Evolutionary conservation across 2,329 filamentous ascomycete genomes (phyloP).

Genomic region (Pyrenophora seminiperda): DNA sequence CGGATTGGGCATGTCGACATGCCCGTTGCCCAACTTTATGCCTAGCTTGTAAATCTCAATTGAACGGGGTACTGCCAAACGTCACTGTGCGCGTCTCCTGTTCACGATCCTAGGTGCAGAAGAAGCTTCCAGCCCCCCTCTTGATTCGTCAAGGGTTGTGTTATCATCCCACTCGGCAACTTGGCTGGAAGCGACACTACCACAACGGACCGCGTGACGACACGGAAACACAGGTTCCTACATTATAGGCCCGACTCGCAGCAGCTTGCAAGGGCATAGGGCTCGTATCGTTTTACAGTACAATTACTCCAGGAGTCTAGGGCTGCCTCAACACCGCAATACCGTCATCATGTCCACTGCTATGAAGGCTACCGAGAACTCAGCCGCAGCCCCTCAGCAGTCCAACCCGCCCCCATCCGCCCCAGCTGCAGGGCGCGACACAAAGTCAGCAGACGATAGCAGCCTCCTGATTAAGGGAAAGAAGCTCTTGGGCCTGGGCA

Average conservation of each 20-base stretch:
- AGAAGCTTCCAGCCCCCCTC: neutral
- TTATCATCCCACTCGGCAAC: slow-evolving; percentile 19
- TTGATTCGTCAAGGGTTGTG: slow-evolving; percentile 16
- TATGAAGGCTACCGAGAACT: slow-evolving; percentile 17
- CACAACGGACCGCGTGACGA: slow-evolving; percentile 12
- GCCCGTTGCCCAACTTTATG: slow-evolving; percentile 1
- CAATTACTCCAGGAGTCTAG: no score
- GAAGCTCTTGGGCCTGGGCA: slow-evolving; percentile 45
- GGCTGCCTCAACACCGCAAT: neutral
- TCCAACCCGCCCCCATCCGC: slow-evolving; percentile 20
- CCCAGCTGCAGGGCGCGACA: slow-evolving; percentile 26
- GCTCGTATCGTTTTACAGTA: neutral
- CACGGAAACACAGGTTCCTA: slow-evolving; percentile 7
- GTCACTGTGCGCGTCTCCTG: neutral
- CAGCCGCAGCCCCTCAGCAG: slow-evolving; percentile 12
- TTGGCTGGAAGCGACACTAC: slow-evolving; percentile 16
- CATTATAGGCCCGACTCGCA: slow-evolving; percentile 15
- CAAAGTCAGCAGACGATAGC: slow-evolving; percentile 31
- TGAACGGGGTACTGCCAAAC: neutral
- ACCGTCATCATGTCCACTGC: neutral
- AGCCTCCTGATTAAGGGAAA: slow-evolving; percentile 43
- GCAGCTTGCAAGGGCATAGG: slow-evolving; percentile 2
- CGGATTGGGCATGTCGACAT: slow-evolving; percentile 4
- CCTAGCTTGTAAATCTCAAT: neutral
- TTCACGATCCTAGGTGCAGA: neutral